Percentiles rank a stretch among this genome's conserved stretches.
These are phyloP conservation scores for Westerdykella sp. DNA, from an alignment of 2,329 filamentous ascomycete genomes.

Conservation along the genomic window DNA sequence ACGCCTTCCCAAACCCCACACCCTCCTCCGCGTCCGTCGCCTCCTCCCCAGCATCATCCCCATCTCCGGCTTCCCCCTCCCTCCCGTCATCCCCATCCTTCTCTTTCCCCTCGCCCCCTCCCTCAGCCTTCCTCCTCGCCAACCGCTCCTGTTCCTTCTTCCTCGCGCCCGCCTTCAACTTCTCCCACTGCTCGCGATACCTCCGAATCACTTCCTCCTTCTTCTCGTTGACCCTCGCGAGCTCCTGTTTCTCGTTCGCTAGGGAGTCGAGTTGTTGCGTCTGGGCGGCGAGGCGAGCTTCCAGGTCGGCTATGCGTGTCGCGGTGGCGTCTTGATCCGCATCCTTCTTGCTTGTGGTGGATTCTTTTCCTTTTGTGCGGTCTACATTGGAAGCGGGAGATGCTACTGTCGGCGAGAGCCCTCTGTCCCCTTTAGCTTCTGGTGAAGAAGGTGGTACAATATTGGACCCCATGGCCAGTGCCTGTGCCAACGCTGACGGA, in stretches of 20 bases:
- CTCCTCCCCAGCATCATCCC: conserved; percentile 9
- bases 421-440: too few species aligned
- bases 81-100: conserved; percentile 7
- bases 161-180: conserved; percentile 57
- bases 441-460: not conserved
- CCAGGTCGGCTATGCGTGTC: conserved; percentile 20
- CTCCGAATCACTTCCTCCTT: conserved; percentile 48
- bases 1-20: conserved; percentile 28
- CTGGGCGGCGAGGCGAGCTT: conserved; percentile 21
- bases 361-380: conserved; percentile 8
- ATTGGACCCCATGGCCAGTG: conserved; percentile 19
- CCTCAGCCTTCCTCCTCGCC: conserved; percentile 34
- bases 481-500: conserved; percentile 22
- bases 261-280: conserved; percentile 42
- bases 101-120: conserved; percentile 7
- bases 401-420: conserved; percentile 3
- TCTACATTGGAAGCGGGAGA: not conserved
- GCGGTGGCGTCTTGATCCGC: conserved; percentile 5
- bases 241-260: conserved; percentile 54
- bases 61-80: conserved; percentile 4
- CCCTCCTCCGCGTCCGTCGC: conserved; percentile 9
- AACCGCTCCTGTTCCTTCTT: conserved; percentile 29
- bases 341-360: conserved; percentile 1
- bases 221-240: conserved; percentile 58
- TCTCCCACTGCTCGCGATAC: conserved; percentile 63